Conservation (phyloP, 345 rosid genomes). For the Anastatica hierochuntica region DNA sequence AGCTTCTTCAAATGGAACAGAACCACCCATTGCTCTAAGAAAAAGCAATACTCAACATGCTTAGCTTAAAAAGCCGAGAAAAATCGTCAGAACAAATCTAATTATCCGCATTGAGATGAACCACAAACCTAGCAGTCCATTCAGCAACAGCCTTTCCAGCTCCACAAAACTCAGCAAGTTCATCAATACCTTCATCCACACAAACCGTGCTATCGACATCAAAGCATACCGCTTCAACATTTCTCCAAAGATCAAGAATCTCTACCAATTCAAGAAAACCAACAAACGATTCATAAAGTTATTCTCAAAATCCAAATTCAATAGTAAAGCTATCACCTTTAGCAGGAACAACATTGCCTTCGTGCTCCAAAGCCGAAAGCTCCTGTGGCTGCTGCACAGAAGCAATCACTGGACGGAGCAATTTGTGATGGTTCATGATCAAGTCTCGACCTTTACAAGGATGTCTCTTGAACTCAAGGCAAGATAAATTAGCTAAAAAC, state of each 20-base stretch:
- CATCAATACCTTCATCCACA: conserved; percentile 76
- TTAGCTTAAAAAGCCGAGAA: no score
- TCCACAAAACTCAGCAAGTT: conserved; percentile 85
- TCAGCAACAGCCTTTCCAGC: conserved; percentile 80
- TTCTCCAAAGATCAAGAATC: conserved; percentile 58
- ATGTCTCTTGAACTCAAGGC: conserved; percentile 13
- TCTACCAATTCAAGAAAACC: conserved; percentile 28
- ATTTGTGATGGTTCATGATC: conserved; percentile 26
- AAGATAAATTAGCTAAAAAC: background rate
- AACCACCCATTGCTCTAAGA: conserved; percentile 72
- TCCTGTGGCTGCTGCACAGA: conserved; percentile 40
- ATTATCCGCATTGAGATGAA: background rate
- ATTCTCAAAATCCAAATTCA: background rate
- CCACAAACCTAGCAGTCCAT: conserved; percentile 69
- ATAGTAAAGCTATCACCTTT: conserved; percentile 28
- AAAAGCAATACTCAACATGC: background rate
- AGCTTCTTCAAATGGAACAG: conserved; percentile 76
- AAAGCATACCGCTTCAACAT: conserved; percentile 64
- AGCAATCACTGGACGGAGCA: conserved; percentile 30
- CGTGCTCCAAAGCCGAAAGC: conserved; percentile 23
- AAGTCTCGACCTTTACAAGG: conserved; percentile 11
- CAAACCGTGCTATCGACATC: conserved; percentile 93
- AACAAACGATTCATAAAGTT: background rate
- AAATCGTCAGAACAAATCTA: no score
- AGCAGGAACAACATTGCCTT: conserved; percentile 36